phyloP scores from a whole-genome alignment of 1,284 basidiomycete species.

The Ganoderma sinense region DNA sequence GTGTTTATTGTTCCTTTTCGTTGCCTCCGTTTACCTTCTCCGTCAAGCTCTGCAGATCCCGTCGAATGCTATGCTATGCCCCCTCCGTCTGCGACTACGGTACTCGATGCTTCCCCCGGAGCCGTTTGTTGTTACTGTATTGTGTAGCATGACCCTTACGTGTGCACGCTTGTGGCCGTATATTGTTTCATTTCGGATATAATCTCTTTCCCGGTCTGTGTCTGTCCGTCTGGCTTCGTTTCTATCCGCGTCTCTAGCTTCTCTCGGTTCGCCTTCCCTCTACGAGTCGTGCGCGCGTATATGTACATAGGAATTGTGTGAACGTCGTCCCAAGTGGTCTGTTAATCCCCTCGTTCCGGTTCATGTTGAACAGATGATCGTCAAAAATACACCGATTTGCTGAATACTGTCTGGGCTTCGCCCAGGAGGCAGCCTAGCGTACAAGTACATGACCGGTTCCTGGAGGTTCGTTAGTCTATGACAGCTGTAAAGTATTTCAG shows the following conservation, averaged over 20 bases:
- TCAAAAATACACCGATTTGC: background rate
- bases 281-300: background rate
- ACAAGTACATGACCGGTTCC: background rate
- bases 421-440: background rate
- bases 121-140: constrained; percentile 5
- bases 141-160: background rate
- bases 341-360: background rate
- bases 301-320: background rate
- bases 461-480: constrained; percentile 1
- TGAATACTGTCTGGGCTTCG: background rate
- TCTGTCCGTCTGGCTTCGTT: background rate
- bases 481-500: background rate
- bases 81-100: background rate
- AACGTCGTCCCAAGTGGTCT: background rate
- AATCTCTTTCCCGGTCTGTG: background rate
- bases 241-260: background rate
- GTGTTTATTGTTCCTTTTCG: constrained; percentile 10
- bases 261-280: background rate
- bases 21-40: background rate
- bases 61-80: background rate
- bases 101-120: background rate
- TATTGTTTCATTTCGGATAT: background rate
- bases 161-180: background rate
- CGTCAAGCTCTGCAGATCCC: background rate
- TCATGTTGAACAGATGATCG: background rate